phyloP scores from a whole-genome alignment of 1,139 yeast genomes.

The Candida sanyaensis region DNA sequence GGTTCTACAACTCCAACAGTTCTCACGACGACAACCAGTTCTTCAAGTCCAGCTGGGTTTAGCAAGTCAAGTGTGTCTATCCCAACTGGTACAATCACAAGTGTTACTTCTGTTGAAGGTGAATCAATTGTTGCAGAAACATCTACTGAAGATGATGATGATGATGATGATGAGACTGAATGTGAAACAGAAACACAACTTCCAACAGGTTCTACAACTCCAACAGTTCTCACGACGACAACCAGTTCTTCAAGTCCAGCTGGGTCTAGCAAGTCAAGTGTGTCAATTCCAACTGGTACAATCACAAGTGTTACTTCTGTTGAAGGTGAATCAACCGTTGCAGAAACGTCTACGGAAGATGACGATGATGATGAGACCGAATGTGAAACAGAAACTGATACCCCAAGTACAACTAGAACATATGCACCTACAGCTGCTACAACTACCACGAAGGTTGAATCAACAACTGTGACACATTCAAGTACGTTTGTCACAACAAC shows the following conservation, averaged over 20 bases:
- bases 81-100: background rate
- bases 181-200: constrained; percentile 15
- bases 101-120: too few relatives aligned
- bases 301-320: too few relatives aligned
- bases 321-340: too few relatives aligned
- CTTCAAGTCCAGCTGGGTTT: too few relatives aligned
- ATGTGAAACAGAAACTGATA: constrained; percentile 12
- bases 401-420: too few relatives aligned
- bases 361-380: constrained; percentile 17
- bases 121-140: too few relatives aligned
- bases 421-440: constrained; percentile 1
- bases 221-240: background rate
- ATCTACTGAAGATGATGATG: constrained; percentile 4
- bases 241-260: too few relatives aligned
- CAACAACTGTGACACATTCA: background rate
- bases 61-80: background rate
- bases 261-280: too few relatives aligned
- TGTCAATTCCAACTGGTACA: too few relatives aligned
- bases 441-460: background rate
- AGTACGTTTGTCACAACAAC: background rate
- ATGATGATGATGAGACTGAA: constrained; percentile 16
- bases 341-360: constrained; percentile 2
- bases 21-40: background rate
- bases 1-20: background rate
- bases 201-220: too few relatives aligned